These are phyloP conservation scores for Fabrea salina DNA, from an alignment of 169 alveolate genomes.

Conservation along the genomic window DNA sequence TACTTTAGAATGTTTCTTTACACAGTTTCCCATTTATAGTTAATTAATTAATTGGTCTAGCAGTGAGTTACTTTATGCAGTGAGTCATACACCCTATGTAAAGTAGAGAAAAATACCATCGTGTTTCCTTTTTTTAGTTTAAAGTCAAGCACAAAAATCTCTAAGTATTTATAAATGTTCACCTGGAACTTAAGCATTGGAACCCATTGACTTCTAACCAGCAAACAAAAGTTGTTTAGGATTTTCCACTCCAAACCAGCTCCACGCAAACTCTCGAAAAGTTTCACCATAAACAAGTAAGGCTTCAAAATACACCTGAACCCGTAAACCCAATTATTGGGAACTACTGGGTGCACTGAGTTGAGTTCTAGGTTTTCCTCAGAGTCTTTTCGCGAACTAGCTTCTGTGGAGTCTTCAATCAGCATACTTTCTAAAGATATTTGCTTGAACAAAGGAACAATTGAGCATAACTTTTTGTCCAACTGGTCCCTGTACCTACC, in stretches of 20 bases:
- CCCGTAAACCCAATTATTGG: conserved; percentile 22
- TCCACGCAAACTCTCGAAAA: background rate
- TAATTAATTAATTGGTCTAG: too few relatives aligned
- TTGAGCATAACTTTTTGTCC: background rate
- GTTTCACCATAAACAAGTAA: background rate
- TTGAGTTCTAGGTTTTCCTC: background rate
- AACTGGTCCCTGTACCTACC: background rate
- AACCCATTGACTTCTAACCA: background rate
- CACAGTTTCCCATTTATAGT: too few relatives aligned
- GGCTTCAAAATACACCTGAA: conserved; percentile 9
- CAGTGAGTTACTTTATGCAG: too few relatives aligned
- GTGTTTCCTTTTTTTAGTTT: background rate
- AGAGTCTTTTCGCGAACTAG: background rate
- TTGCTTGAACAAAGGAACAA: background rate
- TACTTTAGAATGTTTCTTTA: too few relatives aligned
- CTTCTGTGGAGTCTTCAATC: background rate
- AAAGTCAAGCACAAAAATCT: background rate
- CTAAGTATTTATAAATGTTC: background rate
- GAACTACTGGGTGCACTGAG: background rate
- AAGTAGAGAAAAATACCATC: background rate
- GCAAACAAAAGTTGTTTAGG: background rate
- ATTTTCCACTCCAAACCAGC: conserved; percentile 4
- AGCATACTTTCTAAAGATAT: background rate
- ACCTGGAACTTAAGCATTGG: background rate
- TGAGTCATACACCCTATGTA: conserved; percentile 1